Base-by-base conservation (phyloP, 805 yeast species). In the Candida tallmaniae region DNA sequence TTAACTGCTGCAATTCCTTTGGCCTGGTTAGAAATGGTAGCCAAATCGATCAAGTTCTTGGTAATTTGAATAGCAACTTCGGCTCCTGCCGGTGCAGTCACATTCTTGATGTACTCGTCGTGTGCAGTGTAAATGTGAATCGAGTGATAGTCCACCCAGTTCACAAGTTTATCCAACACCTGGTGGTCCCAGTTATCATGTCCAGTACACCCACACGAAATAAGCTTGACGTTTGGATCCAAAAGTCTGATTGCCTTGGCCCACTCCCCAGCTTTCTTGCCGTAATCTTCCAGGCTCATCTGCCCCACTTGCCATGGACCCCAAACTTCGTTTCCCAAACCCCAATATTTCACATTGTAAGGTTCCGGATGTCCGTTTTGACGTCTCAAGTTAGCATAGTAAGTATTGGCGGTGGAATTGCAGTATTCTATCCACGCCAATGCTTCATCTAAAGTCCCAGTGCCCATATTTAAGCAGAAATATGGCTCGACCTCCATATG, bases 271-370 rank as follows among this genome's bases (percentile, higher is more conserved):
- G 64, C 64, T 27, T 41, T 47, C 31, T 46, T 50, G 19, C 47
- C 32, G 33, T 58, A 58, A 25, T 58, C 58, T 32, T 52, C 58
- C 24, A 35, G 38, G 12, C 44, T 36, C 51, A 50, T 46, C 35
- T 54, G 61, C 13, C 61, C 62, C 24, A 58, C 60, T 36, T 58
- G 63, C 63, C 64, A 58, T 5, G 44, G 48, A 12, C 63, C 63
- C 58, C 58, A 58, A 17, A 58, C 59, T 41, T 58, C 64, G 34
- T 58, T 58, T 9, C 64, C 64, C 13, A 58, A 44, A 5, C 59
- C 54, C 64, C 64, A 58, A 37, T 58, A 58, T 42, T 58, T 58
- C 29, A 58, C 61, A 23, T 50, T 48, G 30, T 54, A 58, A 12
- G 64, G 64, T 37, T 56, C 49, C 9, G 48, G 51, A 37, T 51